Conservation (phyloP, 139 green algal species). For the Chlamydomonas schloesseri region DNA sequence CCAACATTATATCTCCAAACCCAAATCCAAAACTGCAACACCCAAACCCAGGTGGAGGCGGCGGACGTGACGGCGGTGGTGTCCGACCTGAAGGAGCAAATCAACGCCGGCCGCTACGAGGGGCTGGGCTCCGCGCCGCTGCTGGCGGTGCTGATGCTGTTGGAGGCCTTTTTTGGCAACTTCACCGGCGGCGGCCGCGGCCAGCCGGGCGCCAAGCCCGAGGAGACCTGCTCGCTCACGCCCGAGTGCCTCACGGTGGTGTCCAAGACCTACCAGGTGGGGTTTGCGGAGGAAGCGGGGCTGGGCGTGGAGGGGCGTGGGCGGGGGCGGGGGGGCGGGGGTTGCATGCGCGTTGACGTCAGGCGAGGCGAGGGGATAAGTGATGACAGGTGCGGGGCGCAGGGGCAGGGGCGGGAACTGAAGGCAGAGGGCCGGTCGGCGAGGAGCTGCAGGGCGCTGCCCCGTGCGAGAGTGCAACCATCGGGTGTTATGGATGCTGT, state of each 20-base stretch:
- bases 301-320: too few species aligned
- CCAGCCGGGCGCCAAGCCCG: too few species aligned
- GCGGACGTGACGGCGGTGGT: background rate
- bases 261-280: slow-evolving; percentile 24
- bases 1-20: too few species aligned
- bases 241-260: slow-evolving; percentile 4
- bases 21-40: too few species aligned
- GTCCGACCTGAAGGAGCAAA: background rate
- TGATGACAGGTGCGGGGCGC: too few species aligned
- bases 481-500: too few species aligned
- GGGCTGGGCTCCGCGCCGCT: slow-evolving; percentile 16
- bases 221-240: background rate
- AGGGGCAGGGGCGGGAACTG: too few species aligned
- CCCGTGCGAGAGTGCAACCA: too few species aligned
- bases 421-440: too few species aligned
- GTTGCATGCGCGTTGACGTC: background rate
- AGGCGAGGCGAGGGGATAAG: too few species aligned
- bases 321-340: background rate
- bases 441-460: too few species aligned
- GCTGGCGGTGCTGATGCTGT: slow-evolving; percentile 40
- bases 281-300: background rate
- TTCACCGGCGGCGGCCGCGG: slow-evolving; percentile 20
- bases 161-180: slow-evolving; percentile 53
- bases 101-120: slow-evolving; percentile 24
- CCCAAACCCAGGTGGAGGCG: slow-evolving; percentile 1